Evolutionary conservation across 306 rosid genomes (phyloP), one percentile per base, ranked within the genome.

Genomic region (Gastrolobium villosum): DNA sequence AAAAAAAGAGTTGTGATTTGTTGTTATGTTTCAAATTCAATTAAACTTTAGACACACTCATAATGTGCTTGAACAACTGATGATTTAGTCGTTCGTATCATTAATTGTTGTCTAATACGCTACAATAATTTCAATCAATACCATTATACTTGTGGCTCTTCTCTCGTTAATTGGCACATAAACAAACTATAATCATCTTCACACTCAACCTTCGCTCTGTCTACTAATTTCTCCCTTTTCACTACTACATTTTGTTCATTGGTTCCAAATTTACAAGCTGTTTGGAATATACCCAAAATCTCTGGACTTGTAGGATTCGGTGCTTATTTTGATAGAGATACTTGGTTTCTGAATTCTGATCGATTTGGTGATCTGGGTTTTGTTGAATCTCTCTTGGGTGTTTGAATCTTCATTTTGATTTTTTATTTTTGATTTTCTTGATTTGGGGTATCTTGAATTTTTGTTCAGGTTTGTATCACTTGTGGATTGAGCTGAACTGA

Each of bases 361-460:
- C 55, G 20, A 13, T 56, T 65, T 73, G 36, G 49, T 48, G 43
- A 72, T 41, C 52, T 73, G 79, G 84, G 50, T 78, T 39, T 30
- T 10, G 64, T 57, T 31, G 26, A 64, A 9, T 14, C 68, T 62
- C 5, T 5, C n/a, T 39, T 49, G 76, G 34, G 49, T 40, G 62
- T 52, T 13, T 32, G 8, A 52, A 26, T 30, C 52, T 50, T 20
- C 26, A 20, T 20, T 40, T 10, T 9, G 54, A 9, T 1, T 6
- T n/a, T 4, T 41, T 43, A 7, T n/a, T 9, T 15, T 14, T 6
- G 26, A 20, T 20, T 9, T 57, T 34, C 7, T 20, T 20, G 10
- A 34, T 20, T 68, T 56, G 61, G 76, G 50, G 64, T 6, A 63
- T 49, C 43, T 55, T 36, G 68, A 35, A 43, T 72, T 65, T 2